Base-by-base conservation (phyloP, 495 filamentous ascomycete genomes). In the Aspergillus panamensis region DNA sequence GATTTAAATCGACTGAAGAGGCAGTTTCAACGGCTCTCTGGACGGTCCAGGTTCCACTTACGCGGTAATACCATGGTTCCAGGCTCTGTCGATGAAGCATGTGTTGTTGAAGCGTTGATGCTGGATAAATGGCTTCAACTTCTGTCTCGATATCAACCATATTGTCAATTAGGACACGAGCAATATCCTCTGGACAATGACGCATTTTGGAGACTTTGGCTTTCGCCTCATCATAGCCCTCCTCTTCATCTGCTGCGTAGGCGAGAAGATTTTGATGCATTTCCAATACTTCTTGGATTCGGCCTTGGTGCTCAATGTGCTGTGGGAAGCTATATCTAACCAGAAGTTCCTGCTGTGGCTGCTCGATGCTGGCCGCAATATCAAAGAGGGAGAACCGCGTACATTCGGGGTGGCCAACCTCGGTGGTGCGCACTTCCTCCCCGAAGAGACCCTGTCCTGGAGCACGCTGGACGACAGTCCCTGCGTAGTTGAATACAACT, bases 381-480 rank as follows among this genome's bases (percentile, higher is more conserved):
- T 55, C 53, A 14, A 55, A 55, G 6, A 48, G 42, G 25, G 53
- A 55, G 17, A 55, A 55, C 5, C 53, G 53, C n/a, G 42, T n/a
- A 14, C 53, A 55, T 16, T 48, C 29, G 4, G 53, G 53, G 19
- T 55, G 53, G 7, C 53, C 53, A 16, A 47, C 30, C 42, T 55
- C 53, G 2, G 53, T 44, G n/a, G 42, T 48, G 10, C 25, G 53
- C 29, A 55, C 53, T 14, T 21, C 20, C 8, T 55, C 53, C 2
- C 29, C 42, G 14, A 55, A 55, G 17, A 55, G 43, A 2, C 17
- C 30, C n/a, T 47, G 53, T 9, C n/a, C 42, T 4, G 39, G 53
- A 7, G 53, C 53, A 12, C 53, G 53, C 14, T 55, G 53, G 9
- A 55, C 43, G 9, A 55, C 43, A 16, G 29, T 48, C 6, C 53